A percentile compares a stretch with the other conserved stretches of the same genome.
Conservation (phyloP, 306 rosid species). For the Astragalus glycyphyllos region DNA sequence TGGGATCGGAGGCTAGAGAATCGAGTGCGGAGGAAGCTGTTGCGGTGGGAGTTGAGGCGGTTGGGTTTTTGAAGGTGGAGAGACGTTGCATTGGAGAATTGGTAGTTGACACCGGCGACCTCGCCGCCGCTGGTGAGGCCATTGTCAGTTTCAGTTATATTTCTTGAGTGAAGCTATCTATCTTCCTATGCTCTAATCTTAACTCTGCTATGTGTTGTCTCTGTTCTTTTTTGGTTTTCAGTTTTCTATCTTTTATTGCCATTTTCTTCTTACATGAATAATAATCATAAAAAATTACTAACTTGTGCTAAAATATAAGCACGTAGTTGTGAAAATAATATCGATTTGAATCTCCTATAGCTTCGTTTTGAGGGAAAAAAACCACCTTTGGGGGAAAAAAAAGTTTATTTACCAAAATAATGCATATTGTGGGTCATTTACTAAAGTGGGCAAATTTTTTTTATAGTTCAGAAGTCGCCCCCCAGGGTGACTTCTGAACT, state of each 20-base stretch:
- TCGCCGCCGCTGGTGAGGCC: constrained; percentile 67
- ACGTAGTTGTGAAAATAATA: too few species aligned
- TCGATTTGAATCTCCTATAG: too few species aligned
- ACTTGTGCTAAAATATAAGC: too few species aligned
- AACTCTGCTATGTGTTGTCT: background rate
- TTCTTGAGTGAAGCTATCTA: constrained; percentile 3
- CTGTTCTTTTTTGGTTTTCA: background rate
- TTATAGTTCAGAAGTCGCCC: too few species aligned
- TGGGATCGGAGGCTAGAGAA: constrained; percentile 81
- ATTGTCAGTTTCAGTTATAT: constrained; percentile 26
- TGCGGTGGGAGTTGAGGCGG: constrained; percentile 18
- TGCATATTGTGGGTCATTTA: too few species aligned
- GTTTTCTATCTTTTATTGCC: background rate
- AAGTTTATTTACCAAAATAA: too few species aligned
- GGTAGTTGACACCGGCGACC: constrained; percentile 55
- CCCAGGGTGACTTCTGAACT: too few species aligned
- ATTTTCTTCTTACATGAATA: too few species aligned
- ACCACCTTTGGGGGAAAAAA: too few species aligned
- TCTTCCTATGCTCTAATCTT: background rate
- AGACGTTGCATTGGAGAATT: constrained; percentile 64
- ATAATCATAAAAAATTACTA: too few species aligned
- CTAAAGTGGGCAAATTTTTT: too few species aligned
- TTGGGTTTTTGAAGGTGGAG: constrained; percentile 60
- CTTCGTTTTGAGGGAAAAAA: too few species aligned
- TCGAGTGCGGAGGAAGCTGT: constrained; percentile 53